phyloP scores from a whole-genome alignment of 768 basidiomycete species.

The Amanita fuliginea region DNA sequence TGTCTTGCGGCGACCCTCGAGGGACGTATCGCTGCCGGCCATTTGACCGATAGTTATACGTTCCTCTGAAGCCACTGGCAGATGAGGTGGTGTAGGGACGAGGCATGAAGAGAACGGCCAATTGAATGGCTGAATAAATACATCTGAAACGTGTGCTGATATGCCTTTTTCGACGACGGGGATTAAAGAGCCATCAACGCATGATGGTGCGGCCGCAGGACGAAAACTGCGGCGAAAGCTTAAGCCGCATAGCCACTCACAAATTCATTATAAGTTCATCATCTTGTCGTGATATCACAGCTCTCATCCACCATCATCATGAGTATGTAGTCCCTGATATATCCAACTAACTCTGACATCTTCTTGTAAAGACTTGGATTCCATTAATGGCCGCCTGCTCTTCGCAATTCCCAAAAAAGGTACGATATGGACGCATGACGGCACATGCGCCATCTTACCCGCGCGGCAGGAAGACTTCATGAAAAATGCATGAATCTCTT shows the following conservation, averaged over 20 bases:
- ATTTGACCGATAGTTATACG: conserved; percentile 1
- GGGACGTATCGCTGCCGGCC: conserved; percentile 1
- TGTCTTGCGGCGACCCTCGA: neutral
- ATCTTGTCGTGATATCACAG: neutral
- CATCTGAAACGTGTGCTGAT: neutral
- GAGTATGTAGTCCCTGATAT: conserved; percentile 2
- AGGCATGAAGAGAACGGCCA: neutral
- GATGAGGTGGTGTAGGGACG: neutral
- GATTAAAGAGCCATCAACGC: neutral
- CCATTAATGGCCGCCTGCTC: conserved; percentile 74
- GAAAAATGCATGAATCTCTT: conserved; percentile 85
- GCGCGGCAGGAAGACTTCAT: conserved; percentile 61
- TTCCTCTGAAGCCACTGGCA: conserved; percentile 2
- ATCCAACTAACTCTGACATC: neutral
- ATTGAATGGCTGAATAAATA: neutral
- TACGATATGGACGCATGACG: conserved; percentile 13
- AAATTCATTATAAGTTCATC: neutral
- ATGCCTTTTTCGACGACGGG: neutral
- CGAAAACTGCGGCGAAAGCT: neutral
- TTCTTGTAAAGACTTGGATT: conserved; percentile 44
- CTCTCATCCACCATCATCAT: neutral
- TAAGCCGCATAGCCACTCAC: too few relatives aligned
- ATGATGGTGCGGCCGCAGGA: neutral
- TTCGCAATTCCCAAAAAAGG: conserved; percentile 99
- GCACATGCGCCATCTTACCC: neutral